Percentiles rank a stretch among this genome's conserved stretches.
These are phyloP conservation scores for Chlamydomonas incerta DNA, from an alignment of 139 green algal species.

Conservation along the genomic window DNA sequence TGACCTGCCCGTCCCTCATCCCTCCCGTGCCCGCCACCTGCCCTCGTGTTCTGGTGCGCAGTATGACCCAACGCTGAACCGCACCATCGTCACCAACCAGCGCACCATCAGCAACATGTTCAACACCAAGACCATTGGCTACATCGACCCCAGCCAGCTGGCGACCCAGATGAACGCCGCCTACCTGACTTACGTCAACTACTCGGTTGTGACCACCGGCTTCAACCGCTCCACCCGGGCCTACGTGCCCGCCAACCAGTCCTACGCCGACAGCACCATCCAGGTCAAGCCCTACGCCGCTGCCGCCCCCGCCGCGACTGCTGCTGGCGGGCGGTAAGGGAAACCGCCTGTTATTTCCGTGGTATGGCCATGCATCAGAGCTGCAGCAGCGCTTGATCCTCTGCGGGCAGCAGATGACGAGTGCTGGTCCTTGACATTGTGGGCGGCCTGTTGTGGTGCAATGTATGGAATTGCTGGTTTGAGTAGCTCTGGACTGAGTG, in stretches of 20 bases:
- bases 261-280: background rate
- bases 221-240: constrained; percentile 7
- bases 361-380: no score
- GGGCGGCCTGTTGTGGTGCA: no score
- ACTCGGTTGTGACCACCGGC: background rate
- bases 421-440: no score
- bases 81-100: background rate
- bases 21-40: no score
- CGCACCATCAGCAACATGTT: background rate
- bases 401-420: no score
- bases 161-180: background rate
- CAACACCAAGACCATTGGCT: background rate
- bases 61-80: constrained; percentile 3
- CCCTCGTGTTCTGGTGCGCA: background rate
- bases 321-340: no score
- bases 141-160: background rate
- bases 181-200: background rate
- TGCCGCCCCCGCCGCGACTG: no score
- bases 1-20: no score
- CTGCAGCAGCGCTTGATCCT: no score
- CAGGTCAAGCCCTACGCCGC: background rate
- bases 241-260: background rate
- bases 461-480: no score
- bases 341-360: no score
- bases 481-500: no score